A percentile compares a stretch with the other conserved stretches of the same genome.
These are phyloP conservation scores for Musa troglodytarum DNA, from an alignment of 176 grass and related monocot species.

Conservation along the genomic window DNA sequence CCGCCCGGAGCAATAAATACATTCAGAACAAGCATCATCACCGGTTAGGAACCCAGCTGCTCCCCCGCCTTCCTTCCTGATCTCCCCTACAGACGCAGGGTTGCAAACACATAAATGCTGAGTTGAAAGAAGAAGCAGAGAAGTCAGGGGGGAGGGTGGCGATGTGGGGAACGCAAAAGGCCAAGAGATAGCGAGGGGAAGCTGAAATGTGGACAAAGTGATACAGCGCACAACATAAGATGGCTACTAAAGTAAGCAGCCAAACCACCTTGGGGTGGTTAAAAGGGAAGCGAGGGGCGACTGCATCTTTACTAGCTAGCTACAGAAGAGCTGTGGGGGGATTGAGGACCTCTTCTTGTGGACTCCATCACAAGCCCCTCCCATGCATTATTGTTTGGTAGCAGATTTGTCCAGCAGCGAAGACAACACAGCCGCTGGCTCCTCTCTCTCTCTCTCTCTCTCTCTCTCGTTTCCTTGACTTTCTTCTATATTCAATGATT, in stretches of 20 bases:
- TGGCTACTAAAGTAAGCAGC: not conserved
- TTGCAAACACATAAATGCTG: too few relatives aligned
- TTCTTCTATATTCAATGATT: not conserved
- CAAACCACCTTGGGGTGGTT: not conserved
- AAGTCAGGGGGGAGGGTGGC: too few relatives aligned
- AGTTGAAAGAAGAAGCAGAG: too few relatives aligned
- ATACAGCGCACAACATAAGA: not conserved
- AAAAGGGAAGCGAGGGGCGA: not conserved
- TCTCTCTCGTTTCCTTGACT: not conserved
- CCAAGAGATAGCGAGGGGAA: not conserved
- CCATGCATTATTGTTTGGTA: constrained; percentile 14
- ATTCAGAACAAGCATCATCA: not conserved
- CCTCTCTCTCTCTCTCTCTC: not conserved
- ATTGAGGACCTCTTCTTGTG: not conserved
- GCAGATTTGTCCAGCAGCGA: constrained; percentile 8
- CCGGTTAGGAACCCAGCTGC: too few relatives aligned
- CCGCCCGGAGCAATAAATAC: constrained; percentile 3
- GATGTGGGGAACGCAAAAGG: not conserved
- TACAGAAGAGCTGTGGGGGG: not conserved
- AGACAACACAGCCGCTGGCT: constrained; percentile 4
- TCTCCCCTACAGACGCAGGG: too few relatives aligned
- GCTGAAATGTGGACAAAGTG: not conserved
- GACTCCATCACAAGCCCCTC: not conserved
- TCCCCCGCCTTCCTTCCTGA: too few relatives aligned
- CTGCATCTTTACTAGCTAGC: not conserved